phyloP scores from a whole-genome alignment of 2,329 filamentous ascomycete genomes.

The Zasmidium citrigriseum region DNA sequence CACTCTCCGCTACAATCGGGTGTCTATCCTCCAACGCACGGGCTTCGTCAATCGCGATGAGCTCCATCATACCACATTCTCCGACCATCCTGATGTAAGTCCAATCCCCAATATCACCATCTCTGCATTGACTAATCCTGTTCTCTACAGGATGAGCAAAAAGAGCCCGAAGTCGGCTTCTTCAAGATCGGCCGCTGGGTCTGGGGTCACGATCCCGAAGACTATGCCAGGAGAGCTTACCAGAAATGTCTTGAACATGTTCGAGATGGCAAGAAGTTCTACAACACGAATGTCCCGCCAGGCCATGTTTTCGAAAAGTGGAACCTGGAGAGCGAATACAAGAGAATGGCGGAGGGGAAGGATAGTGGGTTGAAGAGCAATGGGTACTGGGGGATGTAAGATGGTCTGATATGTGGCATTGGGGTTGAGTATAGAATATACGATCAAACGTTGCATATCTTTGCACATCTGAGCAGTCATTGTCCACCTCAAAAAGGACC shows the following conservation, averaged over 20 bases:
- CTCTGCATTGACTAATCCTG: background rate
- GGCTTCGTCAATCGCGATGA: constrained; percentile 9
- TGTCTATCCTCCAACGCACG: constrained; percentile 5
- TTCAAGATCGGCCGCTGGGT: constrained; percentile 11
- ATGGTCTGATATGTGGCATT: background rate
- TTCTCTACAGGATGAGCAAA: background rate
- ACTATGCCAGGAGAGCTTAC: constrained; percentile 3
- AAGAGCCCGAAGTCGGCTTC: background rate
- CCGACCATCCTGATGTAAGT: too few relatives aligned
- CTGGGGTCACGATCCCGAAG: constrained; percentile 7
- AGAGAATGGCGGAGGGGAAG: background rate
- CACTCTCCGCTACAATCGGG: constrained; percentile 3
- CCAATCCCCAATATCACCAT: too few relatives aligned
- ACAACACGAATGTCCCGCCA: constrained; percentile 6
- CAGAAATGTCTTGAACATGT: background rate
- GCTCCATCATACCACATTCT: background rate
- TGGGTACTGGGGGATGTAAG: background rate
- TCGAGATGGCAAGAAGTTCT: background rate
- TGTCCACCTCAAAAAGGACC: too few relatives aligned
- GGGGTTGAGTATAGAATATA: background rate
- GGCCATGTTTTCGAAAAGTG: constrained; percentile 1
- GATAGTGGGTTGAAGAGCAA: background rate
- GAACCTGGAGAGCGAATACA: constrained; percentile 1
- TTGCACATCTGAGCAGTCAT: too few relatives aligned
- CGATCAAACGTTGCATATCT: too few relatives aligned